Evolutionary conservation across 495 filamentous ascomycete genomes (phyloP), one percentile per base, ranked within the genome.

Genomic region (Podospora bellae-mahoneyi): DNA sequence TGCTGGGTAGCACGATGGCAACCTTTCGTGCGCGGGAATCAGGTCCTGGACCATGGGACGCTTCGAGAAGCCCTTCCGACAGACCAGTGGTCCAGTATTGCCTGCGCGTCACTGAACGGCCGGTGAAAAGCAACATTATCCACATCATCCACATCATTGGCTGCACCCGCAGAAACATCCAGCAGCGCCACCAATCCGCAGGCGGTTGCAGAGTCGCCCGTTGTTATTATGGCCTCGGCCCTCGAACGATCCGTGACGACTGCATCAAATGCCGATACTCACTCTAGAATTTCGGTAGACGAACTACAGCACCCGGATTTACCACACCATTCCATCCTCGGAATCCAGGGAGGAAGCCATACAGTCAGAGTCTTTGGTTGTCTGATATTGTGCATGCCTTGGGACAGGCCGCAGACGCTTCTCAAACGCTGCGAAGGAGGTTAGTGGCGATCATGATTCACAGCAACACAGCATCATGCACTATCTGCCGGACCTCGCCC

Each of bases 1-100:
- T 72, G 68, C 58, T 64, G 64, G 65, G 67, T 72, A 69, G n/a
- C 65, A 74, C 71, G 64, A 72, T 70, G 72, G 60, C 64, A 66
- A 59, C 68, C 60, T 23, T 23, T 64, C 63, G 60, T 69, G 64
- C 69, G 48, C 69, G 63, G 63, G 72, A 69, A 62, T 65, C 62
- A 69, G 64, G n/a, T 58, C 32, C 63, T 67, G 66, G 59, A 66
- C 68, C 71, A 67, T 67, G 65, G 69, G 60, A 30, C 60, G 59
- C 30, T 63, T 39, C 16, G 27, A 28, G n/a, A 20, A 44, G 19
- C 55, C 55, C 55, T 9, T 58, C 55, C 19, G 23, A 26, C 55
- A 4, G 23, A 58, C 55, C 55, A 58, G 55, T 26, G 18, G n/a
- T n/a, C 9, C 55, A 19, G 18, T 10, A 26, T 58, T 58, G 15